Conservation (phyloP, 306 rosid species). For the Trifolium subterraneum region DNA sequence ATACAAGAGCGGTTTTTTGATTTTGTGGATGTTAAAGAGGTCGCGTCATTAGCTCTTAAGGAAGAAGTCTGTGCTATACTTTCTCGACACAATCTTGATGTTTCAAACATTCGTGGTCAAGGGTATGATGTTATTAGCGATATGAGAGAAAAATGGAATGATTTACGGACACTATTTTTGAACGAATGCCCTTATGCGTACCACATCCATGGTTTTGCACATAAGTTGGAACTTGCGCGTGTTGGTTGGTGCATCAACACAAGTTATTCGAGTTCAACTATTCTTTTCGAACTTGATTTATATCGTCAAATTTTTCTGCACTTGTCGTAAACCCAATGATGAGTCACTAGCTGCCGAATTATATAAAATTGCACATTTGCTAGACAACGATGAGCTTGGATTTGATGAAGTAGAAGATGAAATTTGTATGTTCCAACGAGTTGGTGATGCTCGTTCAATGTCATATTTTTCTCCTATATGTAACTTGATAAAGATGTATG, state of each 20-base stretch:
- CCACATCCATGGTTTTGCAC: not conserved
- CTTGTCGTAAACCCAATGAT: not conserved
- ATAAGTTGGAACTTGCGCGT: not conserved
- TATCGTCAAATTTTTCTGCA: not conserved
- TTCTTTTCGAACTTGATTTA: not conserved
- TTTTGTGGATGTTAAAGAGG: not conserved
- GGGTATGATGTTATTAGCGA: not conserved
- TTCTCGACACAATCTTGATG: not conserved
- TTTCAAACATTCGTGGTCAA: not conserved
- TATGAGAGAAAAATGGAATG: not conserved
- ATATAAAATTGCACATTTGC: not conserved
- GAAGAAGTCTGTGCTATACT: not conserved
- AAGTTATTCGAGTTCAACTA: not conserved
- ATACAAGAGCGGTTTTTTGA: not conserved
- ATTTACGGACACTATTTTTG: not conserved
- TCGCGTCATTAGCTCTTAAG: not conserved
- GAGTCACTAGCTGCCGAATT: not conserved
- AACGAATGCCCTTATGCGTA: not conserved
- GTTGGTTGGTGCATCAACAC: not conserved
- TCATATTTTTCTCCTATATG: not conserved
- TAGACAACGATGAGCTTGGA: not conserved
- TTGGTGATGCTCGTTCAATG: not conserved
- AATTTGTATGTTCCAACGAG: not conserved
- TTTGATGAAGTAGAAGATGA: not conserved
- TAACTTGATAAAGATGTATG: slow-evolving; percentile 1